phyloP scores from a whole-genome alignment of 805 yeast species.

The Candida palmyrensis region DNA sequence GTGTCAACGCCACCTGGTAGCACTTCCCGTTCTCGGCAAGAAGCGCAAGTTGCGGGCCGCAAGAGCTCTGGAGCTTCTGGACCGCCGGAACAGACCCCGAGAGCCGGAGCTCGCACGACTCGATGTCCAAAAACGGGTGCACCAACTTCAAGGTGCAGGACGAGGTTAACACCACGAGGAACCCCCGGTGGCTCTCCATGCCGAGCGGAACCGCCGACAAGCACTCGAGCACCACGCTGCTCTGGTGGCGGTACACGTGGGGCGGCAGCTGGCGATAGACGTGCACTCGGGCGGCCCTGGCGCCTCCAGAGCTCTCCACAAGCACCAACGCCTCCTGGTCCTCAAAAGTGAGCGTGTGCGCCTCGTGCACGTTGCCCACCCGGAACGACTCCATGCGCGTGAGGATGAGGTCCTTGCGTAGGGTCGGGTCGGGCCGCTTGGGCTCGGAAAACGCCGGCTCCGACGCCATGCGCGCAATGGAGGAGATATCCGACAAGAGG shows the following conservation, averaged over 20 bases:
- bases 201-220: conserved; percentile 37
- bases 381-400: conserved; percentile 48
- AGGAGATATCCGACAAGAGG: conserved; percentile 35
- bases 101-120: conserved; percentile 25
- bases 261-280: conserved; percentile 37
- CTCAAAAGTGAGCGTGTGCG: conserved; percentile 13
- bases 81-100: conserved; percentile 14
- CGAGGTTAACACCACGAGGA: conserved; percentile 37
- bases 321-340: conserved; percentile 60
- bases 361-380: background rate
- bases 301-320: conserved; percentile 36
- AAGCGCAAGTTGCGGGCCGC: conserved; percentile 23
- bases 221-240: conserved; percentile 22
- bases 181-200: conserved; percentile 35
- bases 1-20: conserved; percentile 25
- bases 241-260: conserved; percentile 26
- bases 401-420: conserved; percentile 64
- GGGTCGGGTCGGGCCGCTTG: conserved; percentile 10
- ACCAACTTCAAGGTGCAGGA: conserved; percentile 34
- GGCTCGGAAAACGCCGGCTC: conserved; percentile 25
- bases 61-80: conserved; percentile 20
- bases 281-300: conserved; percentile 42
- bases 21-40: conserved; percentile 15
- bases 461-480: conserved; percentile 42
- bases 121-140: conserved; percentile 54